These are phyloP conservation scores for Silene conica DNA, from an alignment of 148 eudicot genomes.

Conservation along the genomic window DNA sequence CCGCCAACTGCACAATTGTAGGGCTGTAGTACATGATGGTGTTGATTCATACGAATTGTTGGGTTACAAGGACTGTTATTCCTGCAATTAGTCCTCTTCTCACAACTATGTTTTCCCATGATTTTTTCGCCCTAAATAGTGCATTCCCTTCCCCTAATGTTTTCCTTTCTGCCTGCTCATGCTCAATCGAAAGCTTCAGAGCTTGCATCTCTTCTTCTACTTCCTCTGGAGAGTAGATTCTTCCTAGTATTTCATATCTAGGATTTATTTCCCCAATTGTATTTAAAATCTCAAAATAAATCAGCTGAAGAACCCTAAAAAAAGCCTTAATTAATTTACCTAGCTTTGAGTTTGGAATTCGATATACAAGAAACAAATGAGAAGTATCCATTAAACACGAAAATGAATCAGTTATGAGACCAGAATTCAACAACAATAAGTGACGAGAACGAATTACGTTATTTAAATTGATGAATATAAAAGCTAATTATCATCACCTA, in stretches of 20 bases:
- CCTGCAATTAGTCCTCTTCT: slow-evolving; percentile 76
- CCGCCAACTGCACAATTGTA: slow-evolving; percentile 77
- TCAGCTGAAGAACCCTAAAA: too few species aligned
- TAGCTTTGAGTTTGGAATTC: too few species aligned
- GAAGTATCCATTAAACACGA: too few species aligned
- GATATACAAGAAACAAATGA: too few species aligned
- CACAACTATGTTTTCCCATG: slow-evolving; percentile 48
- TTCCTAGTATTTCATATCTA: slow-evolving; percentile 55
- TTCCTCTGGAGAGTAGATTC: slow-evolving; percentile 59
- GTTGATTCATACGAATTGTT: slow-evolving; percentile 73
- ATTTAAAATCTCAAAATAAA: too few species aligned
- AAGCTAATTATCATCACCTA: too few species aligned
- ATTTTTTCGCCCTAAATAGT: slow-evolving; percentile 40
- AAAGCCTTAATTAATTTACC: too few species aligned
- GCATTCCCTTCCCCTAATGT: slow-evolving; percentile 26
- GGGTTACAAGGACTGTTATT: slow-evolving; percentile 68
- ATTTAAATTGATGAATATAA: too few species aligned
- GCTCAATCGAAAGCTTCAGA: slow-evolving; percentile 44
- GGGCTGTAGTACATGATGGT: slow-evolving; percentile 81
- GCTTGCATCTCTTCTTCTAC: slow-evolving; percentile 58
- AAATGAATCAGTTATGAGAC: too few species aligned
- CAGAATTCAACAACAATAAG: too few species aligned
- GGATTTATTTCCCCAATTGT: too few species aligned
- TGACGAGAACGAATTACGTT: too few species aligned
- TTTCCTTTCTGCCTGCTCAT: slow-evolving; percentile 34